Conservation (phyloP, 2,329 filamentous ascomycete genomes). For the Colletotrichum sp. region DNA sequence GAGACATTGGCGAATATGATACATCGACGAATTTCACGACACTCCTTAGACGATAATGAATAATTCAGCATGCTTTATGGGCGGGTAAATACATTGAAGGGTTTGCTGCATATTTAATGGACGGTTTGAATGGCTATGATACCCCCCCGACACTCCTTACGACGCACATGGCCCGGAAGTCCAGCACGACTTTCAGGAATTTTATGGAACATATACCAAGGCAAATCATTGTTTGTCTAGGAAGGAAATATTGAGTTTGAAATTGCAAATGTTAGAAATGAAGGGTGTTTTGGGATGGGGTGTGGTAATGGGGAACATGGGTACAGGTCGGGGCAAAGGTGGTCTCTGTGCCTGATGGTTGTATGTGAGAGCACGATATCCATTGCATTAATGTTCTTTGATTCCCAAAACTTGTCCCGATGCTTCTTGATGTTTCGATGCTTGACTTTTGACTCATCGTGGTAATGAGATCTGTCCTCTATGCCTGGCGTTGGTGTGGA, state of each 20-base stretch:
- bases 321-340: not conserved
- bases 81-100: not conserved
- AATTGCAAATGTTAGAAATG: not conserved
- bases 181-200: not conserved
- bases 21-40: conserved; percentile 10
- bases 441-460: not conserved
- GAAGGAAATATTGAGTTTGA: not conserved
- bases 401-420: not conserved
- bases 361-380: not conserved
- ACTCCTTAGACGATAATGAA: conserved; percentile 4
- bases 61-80: not conserved
- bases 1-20: not conserved
- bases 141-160: conserved; percentile 14
- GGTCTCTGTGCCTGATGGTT: not conserved
- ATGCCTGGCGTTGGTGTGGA: not conserved
- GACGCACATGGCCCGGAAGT: not conserved
- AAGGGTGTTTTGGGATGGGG: not conserved
- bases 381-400: not conserved
- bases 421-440: not conserved
- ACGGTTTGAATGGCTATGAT: not conserved
- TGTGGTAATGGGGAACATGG: not conserved
- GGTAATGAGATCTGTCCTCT: not conserved
- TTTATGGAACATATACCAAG: not conserved
- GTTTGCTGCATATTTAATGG: not conserved
- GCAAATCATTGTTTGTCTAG: not conserved